phyloP scores from a whole-genome alignment of 176 grass and related monocot genomes.

The Alopecurus myosuroides region DNA sequence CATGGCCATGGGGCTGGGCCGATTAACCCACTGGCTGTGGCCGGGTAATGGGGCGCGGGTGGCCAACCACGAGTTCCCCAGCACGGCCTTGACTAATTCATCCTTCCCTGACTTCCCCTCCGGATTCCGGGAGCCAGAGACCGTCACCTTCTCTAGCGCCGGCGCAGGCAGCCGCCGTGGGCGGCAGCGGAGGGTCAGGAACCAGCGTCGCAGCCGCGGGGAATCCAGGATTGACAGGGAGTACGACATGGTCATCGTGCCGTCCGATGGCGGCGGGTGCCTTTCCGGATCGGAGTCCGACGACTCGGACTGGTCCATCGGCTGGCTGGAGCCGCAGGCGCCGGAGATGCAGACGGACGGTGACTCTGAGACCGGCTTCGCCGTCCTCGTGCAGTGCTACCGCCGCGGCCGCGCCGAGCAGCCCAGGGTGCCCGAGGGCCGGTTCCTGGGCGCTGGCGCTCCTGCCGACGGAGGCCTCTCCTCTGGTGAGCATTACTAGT shows the following conservation, averaged over 20 bases:
- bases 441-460: constrained; percentile 17
- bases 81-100: constrained; percentile 2
- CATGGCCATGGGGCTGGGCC: constrained; percentile 39
- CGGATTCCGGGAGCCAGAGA: constrained; percentile 48
- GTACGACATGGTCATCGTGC: constrained; percentile 75
- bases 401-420: constrained; percentile 30
- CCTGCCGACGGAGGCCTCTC: constrained; percentile 7
- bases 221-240: constrained; percentile 40
- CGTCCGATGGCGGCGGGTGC: constrained; percentile 47
- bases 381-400: constrained; percentile 64
- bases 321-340: constrained; percentile 50
- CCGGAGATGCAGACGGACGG: constrained; percentile 38
- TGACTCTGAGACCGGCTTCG: constrained; percentile 47
- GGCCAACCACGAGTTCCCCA: constrained; percentile 21
- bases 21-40: constrained; percentile 59
- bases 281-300: constrained; percentile 55
- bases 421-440: constrained; percentile 12
- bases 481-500: constrained; percentile 36
- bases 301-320: constrained; percentile 71
- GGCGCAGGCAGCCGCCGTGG: not conserved
- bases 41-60: constrained; percentile 16
- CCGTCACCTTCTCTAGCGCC: constrained; percentile 1
- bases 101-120: constrained; percentile 51
- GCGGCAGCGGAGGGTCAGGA: constrained; percentile 30
- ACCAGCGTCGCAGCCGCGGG: not conserved